A percentile compares a stretch with the other conserved stretches of the same genome.
Evolutionary conservation across 139 green algal species (phyloP).

Genomic region (Tetradesmus obliquus): DNA sequence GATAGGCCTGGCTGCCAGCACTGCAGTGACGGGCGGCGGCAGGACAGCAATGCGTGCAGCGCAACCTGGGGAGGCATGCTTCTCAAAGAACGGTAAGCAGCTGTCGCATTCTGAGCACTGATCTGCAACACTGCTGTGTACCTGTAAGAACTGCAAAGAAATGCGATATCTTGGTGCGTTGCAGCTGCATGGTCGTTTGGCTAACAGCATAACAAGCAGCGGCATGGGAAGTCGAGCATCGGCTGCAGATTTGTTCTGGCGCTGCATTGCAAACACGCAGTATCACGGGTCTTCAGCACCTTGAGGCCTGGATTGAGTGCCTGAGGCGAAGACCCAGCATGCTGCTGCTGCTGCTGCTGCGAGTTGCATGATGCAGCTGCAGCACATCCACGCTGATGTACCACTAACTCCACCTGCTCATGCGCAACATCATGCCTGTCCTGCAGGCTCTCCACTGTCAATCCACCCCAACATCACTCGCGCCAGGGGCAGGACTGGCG

Average conservation of each 20-base stretch:
- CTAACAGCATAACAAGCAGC: too few species aligned
- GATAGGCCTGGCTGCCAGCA: slow-evolving; percentile 17
- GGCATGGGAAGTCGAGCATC: too few species aligned
- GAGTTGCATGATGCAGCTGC: too few species aligned
- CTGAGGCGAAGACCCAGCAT: background rate
- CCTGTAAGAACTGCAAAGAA: background rate
- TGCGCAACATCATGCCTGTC: too few species aligned
- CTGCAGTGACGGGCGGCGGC: slow-evolving; percentile 3
- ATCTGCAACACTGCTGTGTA: background rate
- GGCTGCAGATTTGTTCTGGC: too few species aligned
- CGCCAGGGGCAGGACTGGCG: slow-evolving; percentile 2
- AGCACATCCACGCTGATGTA: too few species aligned
- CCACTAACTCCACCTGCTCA: too few species aligned
- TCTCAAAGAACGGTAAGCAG: slow-evolving; percentile 34
- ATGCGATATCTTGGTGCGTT: too few species aligned
- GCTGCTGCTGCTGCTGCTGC: background rate
- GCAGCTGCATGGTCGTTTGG: too few species aligned
- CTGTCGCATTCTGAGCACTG: background rate
- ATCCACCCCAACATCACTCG: slow-evolving; percentile 37
- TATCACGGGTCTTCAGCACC: too few species aligned
- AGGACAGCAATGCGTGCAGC: slow-evolving; percentile 9
- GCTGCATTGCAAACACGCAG: too few species aligned
- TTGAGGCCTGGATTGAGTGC: too few species aligned
- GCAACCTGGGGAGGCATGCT: slow-evolving; percentile 23
- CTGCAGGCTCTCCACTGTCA: slow-evolving; percentile 37